These are phyloP conservation scores for Fusarium pseudonygamai DNA, from an alignment of 2,329 filamentous ascomycete genomes.

Conservation along the genomic window DNA sequence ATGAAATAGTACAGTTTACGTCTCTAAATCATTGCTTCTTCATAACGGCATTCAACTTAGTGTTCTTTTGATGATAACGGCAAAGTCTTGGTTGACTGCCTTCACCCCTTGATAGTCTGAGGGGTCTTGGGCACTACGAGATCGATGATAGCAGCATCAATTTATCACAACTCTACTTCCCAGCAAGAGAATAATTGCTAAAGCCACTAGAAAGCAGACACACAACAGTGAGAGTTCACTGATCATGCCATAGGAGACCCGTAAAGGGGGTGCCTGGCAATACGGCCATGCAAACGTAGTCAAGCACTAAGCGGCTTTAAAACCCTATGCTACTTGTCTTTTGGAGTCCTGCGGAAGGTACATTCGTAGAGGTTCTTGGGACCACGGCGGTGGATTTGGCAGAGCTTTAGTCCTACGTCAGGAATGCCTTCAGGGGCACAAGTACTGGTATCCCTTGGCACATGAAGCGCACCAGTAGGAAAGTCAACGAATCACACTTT, in stretches of 20 bases:
- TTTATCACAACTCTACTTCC: neutral
- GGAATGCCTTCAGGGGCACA: neutral
- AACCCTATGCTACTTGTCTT: rapidly evolving
- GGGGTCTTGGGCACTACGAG: rapidly evolving
- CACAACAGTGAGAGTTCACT: rapidly evolving
- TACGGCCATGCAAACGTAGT: neutral
- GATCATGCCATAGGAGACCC: rapidly evolving
- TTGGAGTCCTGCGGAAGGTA: rapidly evolving
- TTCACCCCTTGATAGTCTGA: neutral
- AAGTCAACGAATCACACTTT: rapidly evolving
- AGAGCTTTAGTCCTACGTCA: rapidly evolving
- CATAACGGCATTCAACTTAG: rapidly evolving
- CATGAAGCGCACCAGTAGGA: neutral
- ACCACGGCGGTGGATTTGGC: neutral
- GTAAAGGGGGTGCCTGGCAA: rapidly evolving
- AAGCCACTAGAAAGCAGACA: rapidly evolving
- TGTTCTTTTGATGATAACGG: neutral
- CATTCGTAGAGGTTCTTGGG: rapidly evolving
- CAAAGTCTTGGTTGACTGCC: neutral
- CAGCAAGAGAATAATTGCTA: neutral
- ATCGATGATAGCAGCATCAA: neutral
- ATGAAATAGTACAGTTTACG: rapidly evolving
- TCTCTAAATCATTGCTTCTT: neutral
- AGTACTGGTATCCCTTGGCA: neutral
- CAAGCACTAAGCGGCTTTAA: neutral